Evolutionary conservation across 164 flowering plant species (phyloP), one percentile per base, ranked within the genome.

Genomic region (Euptelea pleiosperma): DNA sequence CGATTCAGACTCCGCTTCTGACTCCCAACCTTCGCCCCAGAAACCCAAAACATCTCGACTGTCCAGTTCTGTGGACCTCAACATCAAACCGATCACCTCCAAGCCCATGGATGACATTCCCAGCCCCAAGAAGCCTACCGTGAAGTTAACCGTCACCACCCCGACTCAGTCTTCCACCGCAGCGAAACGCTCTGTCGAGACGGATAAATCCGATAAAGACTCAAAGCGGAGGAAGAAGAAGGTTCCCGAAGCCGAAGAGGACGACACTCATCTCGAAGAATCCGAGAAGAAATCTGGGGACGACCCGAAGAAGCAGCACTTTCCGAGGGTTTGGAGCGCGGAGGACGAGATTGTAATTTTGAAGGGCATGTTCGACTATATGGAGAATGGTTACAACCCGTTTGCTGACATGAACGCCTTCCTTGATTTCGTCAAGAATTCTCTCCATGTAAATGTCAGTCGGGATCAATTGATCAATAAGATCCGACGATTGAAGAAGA

Each of bases 261-360:
- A 8, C 1, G 40, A 29, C 2, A 24, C 10, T 5, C 14, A 19
- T 4, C 18, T n/a, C 1, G 51, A 39, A 39, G 49, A n/a, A 2
- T 10, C 25, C 41, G 57, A 15, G 7, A 41, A 50, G 41, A 50
- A 24, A 18, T 18, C 41, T n/a, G 25, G 29, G 0, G 57, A 28
- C 1, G 62, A 52, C 6, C 49, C 55, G 4, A 52, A 34, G 60
- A 59, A 60, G 34, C 33, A 42, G 14, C n/a, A n/a, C n/a, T 51
- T 60, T 6, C 64, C 31, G 9, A 42, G 62, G 43, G 4, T 81
- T 8, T 80, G 81, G 82, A 75, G 67, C 41, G 77, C 68, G 35
- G 80, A 62, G 5, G 89, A 81, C 50, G 85, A 81, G 46, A 50
- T 79, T 16, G 64, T 60, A 2, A n/a, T 83, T 0, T 21, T 81